Evolutionary conservation across 768 basidiomycete species (phyloP).

Genomic region (Ephemerocybe angulata): DNA sequence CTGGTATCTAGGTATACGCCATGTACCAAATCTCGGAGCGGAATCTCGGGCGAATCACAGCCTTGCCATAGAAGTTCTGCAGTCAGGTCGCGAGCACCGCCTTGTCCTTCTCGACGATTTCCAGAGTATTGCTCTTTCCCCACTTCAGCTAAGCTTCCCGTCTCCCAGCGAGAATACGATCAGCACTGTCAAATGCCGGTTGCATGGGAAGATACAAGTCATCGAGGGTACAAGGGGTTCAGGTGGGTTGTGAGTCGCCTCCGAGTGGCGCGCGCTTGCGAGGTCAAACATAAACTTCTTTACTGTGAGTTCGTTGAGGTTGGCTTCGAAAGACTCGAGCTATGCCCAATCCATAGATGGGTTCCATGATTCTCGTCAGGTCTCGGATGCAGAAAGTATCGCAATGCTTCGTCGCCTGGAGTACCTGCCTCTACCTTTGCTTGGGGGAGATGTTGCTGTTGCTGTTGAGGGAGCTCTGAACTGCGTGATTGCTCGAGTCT

Average conservation of each 20-base stretch:
- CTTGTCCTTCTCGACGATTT: conserved; percentile 83
- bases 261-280: conserved; percentile 87
- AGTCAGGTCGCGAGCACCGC: conserved; percentile 64
- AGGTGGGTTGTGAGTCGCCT: conserved; percentile 75
- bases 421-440: too few species aligned
- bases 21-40: conserved; percentile 97
- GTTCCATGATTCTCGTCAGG: too few species aligned
- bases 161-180: conserved; percentile 70
- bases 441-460: conserved; percentile 87
- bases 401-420: too few species aligned
- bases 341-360: too few species aligned
- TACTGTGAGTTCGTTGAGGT: conserved; percentile 86
- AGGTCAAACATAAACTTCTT: conserved; percentile 95
- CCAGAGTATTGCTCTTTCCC: conserved; percentile 93
- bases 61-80: conserved; percentile 82
- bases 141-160: conserved; percentile 95
- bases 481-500: conserved; percentile 88
- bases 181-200: conserved; percentile 69
- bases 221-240: conserved; percentile 51
- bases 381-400: too few species aligned
- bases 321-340: conserved; percentile 87
- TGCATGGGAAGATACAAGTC: conserved; percentile 63
- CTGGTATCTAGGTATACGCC: conserved; percentile 60
- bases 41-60: conserved; percentile 87
- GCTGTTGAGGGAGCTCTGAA: conserved; percentile 91